Conservation (phyloP, 331 rosid genomes). For the Malus hybrid region DNA sequence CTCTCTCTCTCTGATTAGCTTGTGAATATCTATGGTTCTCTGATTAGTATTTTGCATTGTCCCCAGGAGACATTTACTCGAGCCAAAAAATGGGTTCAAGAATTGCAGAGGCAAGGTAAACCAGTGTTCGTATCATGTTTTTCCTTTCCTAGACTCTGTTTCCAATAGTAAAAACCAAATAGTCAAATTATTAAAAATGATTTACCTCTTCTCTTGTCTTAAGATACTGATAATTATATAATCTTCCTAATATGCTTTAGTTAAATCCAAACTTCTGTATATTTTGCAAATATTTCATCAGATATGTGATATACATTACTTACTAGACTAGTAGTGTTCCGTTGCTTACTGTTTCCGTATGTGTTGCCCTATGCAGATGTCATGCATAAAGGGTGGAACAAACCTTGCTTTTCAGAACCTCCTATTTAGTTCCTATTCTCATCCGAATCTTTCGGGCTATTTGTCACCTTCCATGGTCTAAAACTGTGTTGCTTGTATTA, state of each 20-base stretch:
- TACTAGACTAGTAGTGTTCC: neutral
- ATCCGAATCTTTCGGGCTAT: neutral
- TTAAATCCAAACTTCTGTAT: neutral
- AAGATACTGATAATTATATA: too few species aligned
- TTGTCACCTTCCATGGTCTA: neutral
- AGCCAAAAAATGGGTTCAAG: constrained; percentile 85
- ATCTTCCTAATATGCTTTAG: neutral
- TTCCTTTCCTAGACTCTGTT: neutral
- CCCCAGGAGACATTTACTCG: constrained; percentile 62
- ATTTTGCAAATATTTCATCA: neutral
- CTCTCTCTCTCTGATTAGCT: too few species aligned
- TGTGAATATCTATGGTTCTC: neutral
- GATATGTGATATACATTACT: neutral
- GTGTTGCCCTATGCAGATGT: neutral
- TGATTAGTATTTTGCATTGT: neutral
- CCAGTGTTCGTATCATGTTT: neutral
- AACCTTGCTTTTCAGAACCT: neutral
- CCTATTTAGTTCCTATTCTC: neutral
- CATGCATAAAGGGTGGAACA: neutral
- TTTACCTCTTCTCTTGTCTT: too few species aligned
- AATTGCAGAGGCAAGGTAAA: constrained; percentile 65
- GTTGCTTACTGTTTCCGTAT: neutral
- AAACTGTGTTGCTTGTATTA: neutral
- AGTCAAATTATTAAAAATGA: too few species aligned
- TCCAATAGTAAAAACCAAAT: neutral